Evolutionary conservation across 139 green algal species (phyloP), one percentile per base, ranked within the genome.

Genomic region (Chlamydomonas sp.): DNA sequence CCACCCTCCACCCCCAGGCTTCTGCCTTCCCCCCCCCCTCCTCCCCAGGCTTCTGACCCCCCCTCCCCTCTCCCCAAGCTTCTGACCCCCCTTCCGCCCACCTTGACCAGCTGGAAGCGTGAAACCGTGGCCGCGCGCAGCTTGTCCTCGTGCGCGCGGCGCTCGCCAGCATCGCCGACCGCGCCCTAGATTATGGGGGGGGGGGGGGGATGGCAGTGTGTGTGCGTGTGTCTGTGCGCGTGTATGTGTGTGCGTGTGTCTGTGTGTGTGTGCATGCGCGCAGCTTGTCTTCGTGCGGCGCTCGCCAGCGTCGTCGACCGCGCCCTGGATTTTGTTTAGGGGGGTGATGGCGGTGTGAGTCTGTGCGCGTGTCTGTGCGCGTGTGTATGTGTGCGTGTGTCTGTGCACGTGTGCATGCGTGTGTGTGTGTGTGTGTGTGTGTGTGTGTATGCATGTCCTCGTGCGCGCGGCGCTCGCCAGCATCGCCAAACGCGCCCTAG

Each of bases 401-500:
- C 20, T 54, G 43, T 54, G 43, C 20, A 20, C 43, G 13, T 54
- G 43, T 54, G 43, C 43, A 26, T 54, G 43, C 20, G 43, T 54
- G 43, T 54, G 43, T 54, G 13, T 26, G 43, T 54, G 43, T 54
- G 13, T 54, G 43, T 54, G 43, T 54, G 13, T 54, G 43, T 54
- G 16, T 54, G 16, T 26, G 43, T 20, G 43, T 54, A 26, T 26
- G 29, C 2, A 50, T 63, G 2, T 38, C 34, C 63, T 67, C 60
- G 26, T 26, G 67, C 20, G 34, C 31, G 33, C 59, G 38, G 3
- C 37, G 50, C 58, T 77, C 65, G 31, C 2, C n/a, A 24, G 64
- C 5, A 8, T 72, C 65, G 5, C 72, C 72, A 10, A 77, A n/a
- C n/a, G 50, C n/a, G 65, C 72, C 72, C 73, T 65, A 1, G 4